Base-by-base conservation (phyloP, 495 filamentous ascomycete genomes). In the Penicillium goetzii region DNA sequence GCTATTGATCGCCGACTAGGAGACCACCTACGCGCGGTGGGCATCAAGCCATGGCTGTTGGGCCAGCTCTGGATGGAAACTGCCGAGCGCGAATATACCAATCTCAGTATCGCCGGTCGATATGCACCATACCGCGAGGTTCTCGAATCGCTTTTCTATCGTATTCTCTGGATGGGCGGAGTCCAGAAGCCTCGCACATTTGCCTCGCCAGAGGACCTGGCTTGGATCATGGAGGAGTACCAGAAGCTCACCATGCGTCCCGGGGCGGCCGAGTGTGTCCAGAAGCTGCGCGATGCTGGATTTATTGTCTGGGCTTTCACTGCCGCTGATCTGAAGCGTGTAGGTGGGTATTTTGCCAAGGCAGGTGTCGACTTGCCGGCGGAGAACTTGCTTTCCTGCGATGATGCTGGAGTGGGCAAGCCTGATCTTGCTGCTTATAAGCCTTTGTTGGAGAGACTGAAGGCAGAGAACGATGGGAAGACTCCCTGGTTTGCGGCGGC, bases 221-320 rank as follows among this genome's bases (percentile, higher is more conserved):
- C 63, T 11, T 63, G 60, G 40, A 68, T 72, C 10, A 74, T 72
- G 68, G 19, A 52, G 11, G 70, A 61, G 23, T 80, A 76, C 52
- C 45, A 60, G 11, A 47, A 61, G 11, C 64, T 81, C 11, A 65
- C 68, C 0, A 33, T 76, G 59, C 64, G 78, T 1, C 68, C 72
- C 7, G 78, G 72, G 14, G 67, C 68, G 0, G 65, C 49, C 9
- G 74, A 80, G 50, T 76, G 73, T 54, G 63, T 80, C 2, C 38
- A 69, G 26, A 77, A 74, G 65, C 68, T 81, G 2, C 70, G 73
- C 6, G 63, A 76, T 56, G 73, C 67, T 1, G 77, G 77, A 9
- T 81, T 80, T 34, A 79, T 70, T 1, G 69, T 80, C 3, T 81
- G 79, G 79, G 72, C 68, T 1, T 72, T 81, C 12, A 81, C 79